Evolutionary conservation across 1,139 yeast species (phyloP), one percentile per base, ranked within the genome.

Genomic region (Taphrina communis): DNA sequence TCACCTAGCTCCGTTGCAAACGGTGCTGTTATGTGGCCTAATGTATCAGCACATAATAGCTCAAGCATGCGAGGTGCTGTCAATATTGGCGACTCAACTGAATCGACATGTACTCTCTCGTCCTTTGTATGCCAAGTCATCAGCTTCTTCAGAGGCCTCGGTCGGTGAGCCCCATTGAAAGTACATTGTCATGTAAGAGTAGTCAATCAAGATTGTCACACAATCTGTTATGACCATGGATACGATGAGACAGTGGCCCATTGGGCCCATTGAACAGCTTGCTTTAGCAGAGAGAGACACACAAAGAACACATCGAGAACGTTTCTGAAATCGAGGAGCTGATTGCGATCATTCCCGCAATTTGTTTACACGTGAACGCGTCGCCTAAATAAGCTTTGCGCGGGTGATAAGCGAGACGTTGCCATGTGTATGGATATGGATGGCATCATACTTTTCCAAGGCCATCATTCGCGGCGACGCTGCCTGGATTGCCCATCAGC

Each of bases 61-160:
- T 44, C 48, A 44, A 44, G 48, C 48, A n/a, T 14, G 8, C 8
- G 8, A 7, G 19, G 19, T 17, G 19, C 8, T 7, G n/a, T 17
- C 19, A n/a, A 44, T n/a, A 4, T n/a, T 2, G 19, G 48, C 8
- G 19, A 12, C 8, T 44, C 48, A 17, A 7, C 48, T 14, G 6
- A 31, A 19, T 9, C 11, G 5, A 50, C 12, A 11, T 50, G 53
- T 50, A 19, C 31, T 8, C 36, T 50, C 3, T 38, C 53, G 2
- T 31, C 53, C 8, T 50, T 50, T 21, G 31, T 50, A 11, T 50
- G 53, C n/a, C 12, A n/a, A 4, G 36, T 50, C 36, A 50, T 50
- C 53, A 21, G 36, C n/a, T 50, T 50, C 53, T 50, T 50, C 36
- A 50, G 36, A 35, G 8, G 21, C 36, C n/a, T 50, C 42, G 42